Conservation (phyloP, 768 basidiomycete species). For the Gymnopilus junonius region DNA sequence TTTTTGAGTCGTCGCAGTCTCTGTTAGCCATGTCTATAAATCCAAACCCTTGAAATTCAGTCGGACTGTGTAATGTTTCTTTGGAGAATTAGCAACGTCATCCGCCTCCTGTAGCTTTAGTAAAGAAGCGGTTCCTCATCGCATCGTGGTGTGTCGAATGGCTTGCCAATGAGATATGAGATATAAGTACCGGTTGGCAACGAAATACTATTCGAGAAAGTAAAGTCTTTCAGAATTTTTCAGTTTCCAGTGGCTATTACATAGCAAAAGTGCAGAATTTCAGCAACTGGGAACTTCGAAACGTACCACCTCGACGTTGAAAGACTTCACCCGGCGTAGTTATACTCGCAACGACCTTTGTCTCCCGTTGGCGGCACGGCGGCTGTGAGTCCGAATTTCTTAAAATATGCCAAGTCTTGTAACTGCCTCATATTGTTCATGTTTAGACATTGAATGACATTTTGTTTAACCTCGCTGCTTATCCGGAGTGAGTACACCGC, state of each 20-base stretch:
- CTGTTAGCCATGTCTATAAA: not conserved
- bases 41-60: not conserved
- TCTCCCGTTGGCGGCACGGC: too few species aligned
- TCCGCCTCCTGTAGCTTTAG: too few species aligned
- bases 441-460: too few species aligned
- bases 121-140: not conserved
- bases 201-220: slow-evolving; percentile 17
- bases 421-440: too few species aligned
- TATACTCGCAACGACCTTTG: too few species aligned
- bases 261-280: not conserved
- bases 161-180: slow-evolving; percentile 6
- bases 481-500: too few species aligned
- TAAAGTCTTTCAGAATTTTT: slow-evolving; percentile 21
- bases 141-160: slow-evolving; percentile 16
- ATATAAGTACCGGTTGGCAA: slow-evolving; percentile 21
- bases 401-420: too few species aligned
- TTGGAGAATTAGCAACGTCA: not conserved
- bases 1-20: not conserved
- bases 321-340: too few species aligned
- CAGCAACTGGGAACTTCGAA: not conserved
- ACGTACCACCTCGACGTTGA: slow-evolving; percentile 7
- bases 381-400: too few species aligned
- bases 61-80: not conserved
- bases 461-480: too few species aligned
- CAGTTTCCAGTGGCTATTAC: slow-evolving; percentile 29